Percentiles rank a stretch among this genome's conserved stretches.
phyloP scores from a whole-genome alignment of 768 basidiomycete species.

The Boletus pseudo-olivaceus region DNA sequence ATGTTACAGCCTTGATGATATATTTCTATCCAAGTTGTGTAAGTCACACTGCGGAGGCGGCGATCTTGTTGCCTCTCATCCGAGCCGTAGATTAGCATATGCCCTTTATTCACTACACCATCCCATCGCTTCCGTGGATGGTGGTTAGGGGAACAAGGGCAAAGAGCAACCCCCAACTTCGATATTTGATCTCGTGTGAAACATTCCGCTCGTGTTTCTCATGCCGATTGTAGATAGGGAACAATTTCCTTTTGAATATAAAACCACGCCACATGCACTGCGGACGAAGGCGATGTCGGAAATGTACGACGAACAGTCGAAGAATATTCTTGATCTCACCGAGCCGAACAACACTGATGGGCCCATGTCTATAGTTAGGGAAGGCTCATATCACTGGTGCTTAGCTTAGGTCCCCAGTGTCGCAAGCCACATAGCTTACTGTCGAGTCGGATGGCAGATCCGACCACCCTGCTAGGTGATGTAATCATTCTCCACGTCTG shows the following conservation, averaged over 20 bases:
- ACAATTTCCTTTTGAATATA: slow-evolving; percentile 14
- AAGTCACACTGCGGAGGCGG: background rate
- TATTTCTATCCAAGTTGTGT: slow-evolving; percentile 9
- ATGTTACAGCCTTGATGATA: slow-evolving; percentile 19
- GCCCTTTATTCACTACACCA: slow-evolving; percentile 77
- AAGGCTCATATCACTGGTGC: background rate
- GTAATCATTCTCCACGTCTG: background rate
- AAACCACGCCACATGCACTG: background rate
- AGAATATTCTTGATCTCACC: background rate
- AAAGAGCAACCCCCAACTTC: slow-evolving; percentile 43
- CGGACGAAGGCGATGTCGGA: background rate
- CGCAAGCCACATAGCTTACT: background rate
- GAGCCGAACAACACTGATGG: background rate
- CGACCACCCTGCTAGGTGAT: background rate
- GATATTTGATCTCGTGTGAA: slow-evolving; percentile 18
- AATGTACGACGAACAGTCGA: background rate
- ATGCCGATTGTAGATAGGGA: slow-evolving; percentile 17
- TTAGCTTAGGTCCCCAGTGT: too few species aligned
- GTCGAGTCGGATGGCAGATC: slow-evolving; percentile 4
- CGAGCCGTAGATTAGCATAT: slow-evolving; percentile 24
- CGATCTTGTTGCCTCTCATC: background rate
- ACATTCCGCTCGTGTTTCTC: slow-evolving; percentile 11
- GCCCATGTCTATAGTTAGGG: background rate
- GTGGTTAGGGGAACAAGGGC: slow-evolving; percentile 84
- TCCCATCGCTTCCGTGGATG: slow-evolving; percentile 45